Evolutionary conservation across 2,329 filamentous ascomycete species (phyloP).

Genomic region (Aspergillaceae sp.): DNA sequence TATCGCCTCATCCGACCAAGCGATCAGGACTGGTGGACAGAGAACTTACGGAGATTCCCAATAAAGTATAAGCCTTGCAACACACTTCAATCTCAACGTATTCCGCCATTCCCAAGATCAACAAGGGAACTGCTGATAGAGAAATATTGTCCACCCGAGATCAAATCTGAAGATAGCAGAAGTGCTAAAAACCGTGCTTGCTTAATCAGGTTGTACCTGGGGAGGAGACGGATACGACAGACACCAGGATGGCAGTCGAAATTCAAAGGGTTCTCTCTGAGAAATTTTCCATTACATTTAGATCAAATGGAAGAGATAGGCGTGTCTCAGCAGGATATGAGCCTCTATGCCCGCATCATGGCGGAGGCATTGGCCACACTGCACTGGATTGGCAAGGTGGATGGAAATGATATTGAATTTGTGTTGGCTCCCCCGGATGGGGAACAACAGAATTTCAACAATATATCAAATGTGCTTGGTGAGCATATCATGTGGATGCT

Average conservation of each 20-base stretch:
- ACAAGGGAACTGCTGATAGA: slow-evolving; percentile 23
- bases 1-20: slow-evolving; percentile 14
- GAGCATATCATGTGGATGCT: slow-evolving; percentile 38
- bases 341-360: slow-evolving; percentile 38
- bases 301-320: slow-evolving; percentile 42
- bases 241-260: slow-evolving; percentile 5
- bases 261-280: slow-evolving; percentile 30
- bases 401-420: slow-evolving; percentile 50
- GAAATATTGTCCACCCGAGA: slow-evolving; percentile 22
- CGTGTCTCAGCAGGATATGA: slow-evolving; percentile 6
- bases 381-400: slow-evolving; percentile 41
- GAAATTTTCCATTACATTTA: slow-evolving; percentile 43
- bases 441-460: not conserved
- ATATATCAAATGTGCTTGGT: slow-evolving; percentile 18
- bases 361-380: slow-evolving; percentile 44
- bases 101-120: slow-evolving; percentile 19
- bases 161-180: not conserved
- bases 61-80: slow-evolving; percentile 25
- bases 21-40: slow-evolving; percentile 20
- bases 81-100: slow-evolving; percentile 26
- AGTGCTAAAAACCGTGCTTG: slow-evolving; percentile 37
- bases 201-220: slow-evolving; percentile 44
- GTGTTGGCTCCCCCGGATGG: slow-evolving; percentile 33
- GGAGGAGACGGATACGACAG: slow-evolving; percentile 10
- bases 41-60: slow-evolving; percentile 19